Percentiles rank a stretch among this genome's conserved stretches.
Evolutionary conservation across 306 rosid genomes (phyloP).

Genomic region (Citrullus colocynthis): DNA sequence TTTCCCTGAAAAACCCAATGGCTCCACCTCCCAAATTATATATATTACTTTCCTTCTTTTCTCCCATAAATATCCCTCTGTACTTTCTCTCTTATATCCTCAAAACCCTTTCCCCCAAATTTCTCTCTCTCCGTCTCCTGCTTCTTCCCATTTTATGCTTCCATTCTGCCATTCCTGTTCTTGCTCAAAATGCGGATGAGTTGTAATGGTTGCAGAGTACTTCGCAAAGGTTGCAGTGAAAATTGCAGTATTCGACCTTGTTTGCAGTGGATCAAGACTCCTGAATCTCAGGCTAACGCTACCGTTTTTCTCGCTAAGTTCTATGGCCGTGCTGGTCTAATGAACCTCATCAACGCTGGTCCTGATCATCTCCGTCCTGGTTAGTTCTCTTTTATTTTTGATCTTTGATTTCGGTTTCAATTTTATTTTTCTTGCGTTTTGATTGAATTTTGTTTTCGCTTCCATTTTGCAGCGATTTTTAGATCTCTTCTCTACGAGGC

Average conservation of each 20-base stretch:
- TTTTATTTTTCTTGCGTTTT: background rate
- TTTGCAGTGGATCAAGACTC: constrained; percentile 78
- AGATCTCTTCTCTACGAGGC: constrained; percentile 85
- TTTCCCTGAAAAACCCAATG: background rate
- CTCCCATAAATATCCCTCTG: constrained; percentile 11
- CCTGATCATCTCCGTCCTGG: constrained; percentile 96
- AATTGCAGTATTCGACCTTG: constrained; percentile 91
- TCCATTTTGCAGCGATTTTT: constrained; percentile 43
- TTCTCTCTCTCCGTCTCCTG: background rate
- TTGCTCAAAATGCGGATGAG: constrained; percentile 83
- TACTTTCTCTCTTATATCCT: background rate
- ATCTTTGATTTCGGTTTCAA: background rate
- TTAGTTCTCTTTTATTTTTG: background rate
- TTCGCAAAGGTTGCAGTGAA: constrained; percentile 86
- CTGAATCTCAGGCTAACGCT: constrained; percentile 94
- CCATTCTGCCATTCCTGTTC: background rate
- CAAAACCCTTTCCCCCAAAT: background rate
- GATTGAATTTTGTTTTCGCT: background rate
- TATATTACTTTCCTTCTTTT: background rate
- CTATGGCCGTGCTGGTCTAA: constrained; percentile 94
- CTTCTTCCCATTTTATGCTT: background rate
- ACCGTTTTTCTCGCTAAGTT: constrained; percentile 93
- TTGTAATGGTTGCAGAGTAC: constrained; percentile 84
- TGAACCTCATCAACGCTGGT: constrained; percentile 93
- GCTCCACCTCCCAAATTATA: background rate